Conservation (phyloP, 495 filamentous ascomycete genomes). For the Penicillium salamii region DNA sequence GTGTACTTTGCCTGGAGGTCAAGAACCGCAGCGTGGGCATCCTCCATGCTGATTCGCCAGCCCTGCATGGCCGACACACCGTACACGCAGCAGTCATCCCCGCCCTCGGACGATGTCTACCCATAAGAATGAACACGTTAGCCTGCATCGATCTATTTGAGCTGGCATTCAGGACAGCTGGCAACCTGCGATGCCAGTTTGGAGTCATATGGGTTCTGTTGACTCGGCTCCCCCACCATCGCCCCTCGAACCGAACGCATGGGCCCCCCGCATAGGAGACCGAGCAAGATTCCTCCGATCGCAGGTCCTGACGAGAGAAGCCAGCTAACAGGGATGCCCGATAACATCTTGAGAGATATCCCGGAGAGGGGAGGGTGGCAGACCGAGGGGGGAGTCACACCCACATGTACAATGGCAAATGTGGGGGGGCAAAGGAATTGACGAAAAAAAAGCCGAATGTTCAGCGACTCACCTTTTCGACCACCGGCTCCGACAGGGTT, state of each 20-base stretch:
- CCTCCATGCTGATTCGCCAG: conserved; percentile 99
- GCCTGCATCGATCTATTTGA: background rate
- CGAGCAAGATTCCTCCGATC: conserved; percentile 1
- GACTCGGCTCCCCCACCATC: conserved; percentile 5
- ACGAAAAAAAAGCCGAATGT: conserved; percentile 20
- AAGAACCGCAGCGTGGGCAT: conserved; percentile 84
- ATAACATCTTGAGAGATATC: background rate
- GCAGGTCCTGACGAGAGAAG: background rate
- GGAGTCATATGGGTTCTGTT: too few relatives aligned
- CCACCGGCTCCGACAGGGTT: conserved; percentile 97
- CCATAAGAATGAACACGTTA: conserved; percentile 12
- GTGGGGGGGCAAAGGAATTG: conserved; percentile 27
- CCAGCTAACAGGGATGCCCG: background rate
- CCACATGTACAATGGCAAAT: conserved; percentile 20
- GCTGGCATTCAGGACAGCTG: conserved; percentile 3
- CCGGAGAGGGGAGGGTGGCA: background rate
- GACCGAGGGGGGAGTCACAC: conserved; percentile 14
- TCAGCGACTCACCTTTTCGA: conserved; percentile 81
- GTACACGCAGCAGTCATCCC: conserved; percentile 88
- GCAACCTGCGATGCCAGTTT: background rate
- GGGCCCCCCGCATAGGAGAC: conserved; percentile 24
- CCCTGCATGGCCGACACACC: conserved; percentile 99
- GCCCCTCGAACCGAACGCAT: conserved; percentile 21
- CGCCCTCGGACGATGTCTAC: conserved; percentile 82
- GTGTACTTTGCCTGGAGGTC: conserved; percentile 70